Conservation (phyloP, 495 filamentous ascomycete species). For the Lophiostoma macrostomum region DNA sequence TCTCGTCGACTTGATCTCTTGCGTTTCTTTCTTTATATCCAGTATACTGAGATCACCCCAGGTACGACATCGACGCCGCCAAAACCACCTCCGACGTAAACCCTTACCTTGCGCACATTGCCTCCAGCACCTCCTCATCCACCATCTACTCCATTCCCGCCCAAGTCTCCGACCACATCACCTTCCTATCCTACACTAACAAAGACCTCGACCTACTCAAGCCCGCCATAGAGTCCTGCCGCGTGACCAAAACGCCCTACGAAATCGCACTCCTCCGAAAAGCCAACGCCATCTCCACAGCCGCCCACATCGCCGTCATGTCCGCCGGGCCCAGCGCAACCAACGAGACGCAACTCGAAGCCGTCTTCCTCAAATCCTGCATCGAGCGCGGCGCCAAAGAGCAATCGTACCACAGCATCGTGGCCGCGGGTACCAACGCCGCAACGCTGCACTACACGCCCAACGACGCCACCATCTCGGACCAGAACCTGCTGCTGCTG, state of each 20-base stretch:
- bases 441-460: conserved; percentile 85
- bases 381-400: conserved; percentile 70
- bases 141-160: conserved; percentile 67
- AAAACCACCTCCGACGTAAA: conserved; percentile 68
- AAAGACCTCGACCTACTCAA: conserved; percentile 64
- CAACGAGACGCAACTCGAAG: conserved; percentile 84
- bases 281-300: conserved; percentile 77
- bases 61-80: conserved; percentile 81
- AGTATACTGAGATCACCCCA: neutral
- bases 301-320: conserved; percentile 70
- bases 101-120: conserved; percentile 53
- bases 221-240: conserved; percentile 69
- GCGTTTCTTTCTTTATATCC: neutral
- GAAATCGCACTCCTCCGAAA: conserved; percentile 80
- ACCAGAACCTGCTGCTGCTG: conserved; percentile 71
- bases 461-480: conserved; percentile 65
- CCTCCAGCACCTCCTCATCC: conserved; percentile 46
- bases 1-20: neutral
- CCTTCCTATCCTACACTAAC: conserved; percentile 60
- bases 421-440: conserved; percentile 70
- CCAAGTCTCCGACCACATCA: conserved; percentile 64
- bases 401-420: conserved; percentile 82
- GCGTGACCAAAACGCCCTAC: conserved; percentile 79
- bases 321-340: conserved; percentile 59
- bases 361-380: conserved; percentile 69